Evolutionary conservation across 805 yeast species (phyloP).

Genomic region (Myxozyma kluyveri): DNA sequence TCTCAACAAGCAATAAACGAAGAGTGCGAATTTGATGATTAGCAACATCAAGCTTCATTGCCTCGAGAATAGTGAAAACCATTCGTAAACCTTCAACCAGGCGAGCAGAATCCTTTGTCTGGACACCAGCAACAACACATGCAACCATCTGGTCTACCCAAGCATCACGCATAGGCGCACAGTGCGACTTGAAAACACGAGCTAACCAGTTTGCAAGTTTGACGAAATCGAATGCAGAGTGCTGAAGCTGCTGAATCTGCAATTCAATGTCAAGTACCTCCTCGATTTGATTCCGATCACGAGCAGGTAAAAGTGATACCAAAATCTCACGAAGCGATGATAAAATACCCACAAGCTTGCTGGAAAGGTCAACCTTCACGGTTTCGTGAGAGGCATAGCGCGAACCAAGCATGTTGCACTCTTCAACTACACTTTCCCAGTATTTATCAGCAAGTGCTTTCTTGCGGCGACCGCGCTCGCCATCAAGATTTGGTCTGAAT

Average conservation of each 20-base stretch:
- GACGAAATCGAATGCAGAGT: constrained; percentile 64
- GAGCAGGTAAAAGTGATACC: constrained; percentile 69
- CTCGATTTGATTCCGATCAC: constrained; percentile 64
- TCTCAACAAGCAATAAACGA: constrained; percentile 78
- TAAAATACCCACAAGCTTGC: constrained; percentile 64
- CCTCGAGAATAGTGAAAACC: constrained; percentile 80
- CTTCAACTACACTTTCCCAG: constrained; percentile 74
- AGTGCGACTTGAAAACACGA: constrained; percentile 75
- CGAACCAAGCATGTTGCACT: constrained; percentile 46
- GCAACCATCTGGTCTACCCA: constrained; percentile 82
- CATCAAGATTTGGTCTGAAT: constrained; percentile 86
- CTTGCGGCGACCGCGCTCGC: constrained; percentile 83
- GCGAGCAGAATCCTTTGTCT: constrained; percentile 31
- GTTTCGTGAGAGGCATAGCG: constrained; percentile 1
- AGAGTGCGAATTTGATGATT: constrained; percentile 87
- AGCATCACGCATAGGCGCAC: constrained; percentile 92
- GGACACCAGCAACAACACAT: constrained; percentile 42
- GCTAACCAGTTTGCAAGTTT: constrained; percentile 72
- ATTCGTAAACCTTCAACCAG: constrained; percentile 74
- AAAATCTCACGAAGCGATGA: constrained; percentile 75
- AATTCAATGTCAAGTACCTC: constrained; percentile 75
- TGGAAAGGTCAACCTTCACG: constrained; percentile 8
- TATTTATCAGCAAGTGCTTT: constrained; percentile 72
- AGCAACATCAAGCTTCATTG: constrained; percentile 93
- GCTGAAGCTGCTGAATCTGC: constrained; percentile 68